These are phyloP conservation scores for Aschersonia sp. DNA, from an alignment of 2,329 filamentous ascomycete genomes.

Conservation along the genomic window DNA sequence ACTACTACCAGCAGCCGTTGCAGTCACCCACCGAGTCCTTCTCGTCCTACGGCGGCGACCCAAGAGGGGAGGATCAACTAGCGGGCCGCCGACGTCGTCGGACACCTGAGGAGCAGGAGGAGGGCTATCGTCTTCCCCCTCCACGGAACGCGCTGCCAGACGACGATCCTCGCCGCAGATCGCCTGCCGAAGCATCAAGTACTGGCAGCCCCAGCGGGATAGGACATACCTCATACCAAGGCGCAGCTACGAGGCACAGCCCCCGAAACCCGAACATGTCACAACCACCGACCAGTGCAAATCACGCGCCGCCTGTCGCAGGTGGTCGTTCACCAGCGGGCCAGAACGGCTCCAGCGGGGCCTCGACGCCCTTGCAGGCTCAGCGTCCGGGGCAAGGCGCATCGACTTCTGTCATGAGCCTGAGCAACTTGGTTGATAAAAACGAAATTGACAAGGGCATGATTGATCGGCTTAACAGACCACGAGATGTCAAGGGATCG, in stretches of 20 bases:
- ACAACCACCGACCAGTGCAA: slow-evolving; percentile 4
- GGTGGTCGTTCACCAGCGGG: slow-evolving; percentile 22
- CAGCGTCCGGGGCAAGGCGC: slow-evolving; percentile 9
- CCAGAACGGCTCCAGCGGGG: slow-evolving; percentile 20
- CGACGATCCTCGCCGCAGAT: slow-evolving; percentile 34
- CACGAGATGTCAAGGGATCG: slow-evolving; percentile 8
- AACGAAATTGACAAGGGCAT: slow-evolving; percentile 41
- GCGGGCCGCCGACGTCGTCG: slow-evolving; percentile 19
- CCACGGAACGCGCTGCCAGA: slow-evolving; percentile 26
- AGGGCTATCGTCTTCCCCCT: slow-evolving; percentile 29
- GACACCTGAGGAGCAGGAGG: slow-evolving; percentile 23
- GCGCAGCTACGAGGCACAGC: slow-evolving; percentile 19
- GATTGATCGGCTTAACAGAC: slow-evolving; percentile 34
- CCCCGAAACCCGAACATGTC: slow-evolving; percentile 22
- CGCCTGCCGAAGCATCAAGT: slow-evolving; percentile 33
- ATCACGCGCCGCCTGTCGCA: slow-evolving; percentile 13
- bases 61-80: slow-evolving; percentile 16
- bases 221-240: slow-evolving; percentile 22
- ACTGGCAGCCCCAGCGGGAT: slow-evolving; percentile 30
- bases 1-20: slow-evolving; percentile 23
- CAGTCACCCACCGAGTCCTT: slow-evolving; percentile 30
- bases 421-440: slow-evolving; percentile 35
- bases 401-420: slow-evolving; percentile 33
- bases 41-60: slow-evolving; percentile 19
- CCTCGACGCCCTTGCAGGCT: slow-evolving; percentile 17